Evolutionary conservation across 257 asterid genomes (phyloP), one percentile per base, ranked within the genome.

Genomic region (Gynochthodes officinalis): DNA sequence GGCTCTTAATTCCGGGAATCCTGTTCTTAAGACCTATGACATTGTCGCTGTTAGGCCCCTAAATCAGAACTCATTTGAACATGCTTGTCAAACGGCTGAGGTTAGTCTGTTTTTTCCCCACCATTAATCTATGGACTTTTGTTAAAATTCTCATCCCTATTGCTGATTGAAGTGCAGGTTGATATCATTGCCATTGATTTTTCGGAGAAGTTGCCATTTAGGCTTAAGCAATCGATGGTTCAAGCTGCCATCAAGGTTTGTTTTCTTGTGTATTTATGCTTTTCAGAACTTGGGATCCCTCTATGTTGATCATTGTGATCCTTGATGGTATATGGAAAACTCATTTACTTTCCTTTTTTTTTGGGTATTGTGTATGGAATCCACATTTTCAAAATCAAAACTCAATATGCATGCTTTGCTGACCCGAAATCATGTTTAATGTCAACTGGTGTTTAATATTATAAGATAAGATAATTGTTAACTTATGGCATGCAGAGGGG

Each of bases 131-230:
- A 7, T 19, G 1, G 40, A 21, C 33, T 43, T 23, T 23, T 3
- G 14, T 48, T 16, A 0, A 50, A 21, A 18, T 50, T 37, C 13
- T 18, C n/a, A 44, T 18, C 23, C n/a, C 23, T 53, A 4, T 53
- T n/a, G 52, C 46, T 44, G 6, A 3, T 74, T 76, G 68, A 70
- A 44, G 42, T 76, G 70, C 58, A 95, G 98, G 96, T 90, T 86
- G 93, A 87, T 81, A 79, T 92, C 25, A 92, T 95, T 73, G 81
- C 96, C 21, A 88, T 95, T 83, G 99, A 90, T 79, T 95, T 90
- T 80, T 75, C 88, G n/a, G 88, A 83, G 68, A 92, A 86, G 84
- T 76, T 84, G 84, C 95, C 89, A 19, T 90, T 95, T 67, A 85
- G 94, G 83, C 83, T 92, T 87, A 92, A 85, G 86, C 96, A 90